phyloP scores from a whole-genome alignment of 495 filamentous ascomycete species.

The Neurospora tetraspora region DNA sequence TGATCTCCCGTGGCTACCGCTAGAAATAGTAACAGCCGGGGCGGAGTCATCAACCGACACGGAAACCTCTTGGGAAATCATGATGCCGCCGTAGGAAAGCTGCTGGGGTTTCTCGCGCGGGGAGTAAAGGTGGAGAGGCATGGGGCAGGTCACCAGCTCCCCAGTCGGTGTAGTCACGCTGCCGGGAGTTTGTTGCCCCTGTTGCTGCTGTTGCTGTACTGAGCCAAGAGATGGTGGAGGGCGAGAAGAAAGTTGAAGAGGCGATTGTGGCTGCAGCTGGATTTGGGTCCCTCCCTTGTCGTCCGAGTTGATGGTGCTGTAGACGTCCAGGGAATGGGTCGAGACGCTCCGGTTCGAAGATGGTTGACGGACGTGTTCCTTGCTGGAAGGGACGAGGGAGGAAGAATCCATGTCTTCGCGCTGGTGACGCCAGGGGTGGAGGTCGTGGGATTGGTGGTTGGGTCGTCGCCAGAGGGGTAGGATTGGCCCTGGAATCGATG shows the following conservation, averaged over 20 bases:
- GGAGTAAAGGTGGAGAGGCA: too few relatives aligned
- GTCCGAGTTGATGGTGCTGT: conserved; percentile 1
- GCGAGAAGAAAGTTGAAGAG: not conserved
- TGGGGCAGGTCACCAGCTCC: too few relatives aligned
- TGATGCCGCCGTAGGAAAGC: conserved; percentile 27
- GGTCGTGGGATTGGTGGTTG: not conserved
- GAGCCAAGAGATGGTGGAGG: not conserved
- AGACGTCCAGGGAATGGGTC: conserved; percentile 3
- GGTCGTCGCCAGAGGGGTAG: conserved; percentile 1
- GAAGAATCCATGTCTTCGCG: not conserved
- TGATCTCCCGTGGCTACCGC: not conserved
- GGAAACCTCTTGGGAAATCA: conserved; percentile 30
- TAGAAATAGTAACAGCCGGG: not conserved
- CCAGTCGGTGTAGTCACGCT: not conserved
- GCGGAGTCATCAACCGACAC: conserved; percentile 18
- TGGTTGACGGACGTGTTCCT: conserved; percentile 6
- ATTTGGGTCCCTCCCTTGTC: not conserved
- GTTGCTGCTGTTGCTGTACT: not conserved
- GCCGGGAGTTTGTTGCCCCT: not conserved
- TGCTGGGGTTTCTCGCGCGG: not conserved
- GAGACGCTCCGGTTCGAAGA: conserved; percentile 7
- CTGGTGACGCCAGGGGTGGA: not conserved
- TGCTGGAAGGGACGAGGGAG: conserved; percentile 4
- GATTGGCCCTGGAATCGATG: not conserved
- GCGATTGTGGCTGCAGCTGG: not conserved